A percentile compares a stretch with the other conserved stretches of the same genome.
Evolutionary conservation across 129 eudicot species (phyloP).

Genomic region (Artemisia argyi): DNA sequence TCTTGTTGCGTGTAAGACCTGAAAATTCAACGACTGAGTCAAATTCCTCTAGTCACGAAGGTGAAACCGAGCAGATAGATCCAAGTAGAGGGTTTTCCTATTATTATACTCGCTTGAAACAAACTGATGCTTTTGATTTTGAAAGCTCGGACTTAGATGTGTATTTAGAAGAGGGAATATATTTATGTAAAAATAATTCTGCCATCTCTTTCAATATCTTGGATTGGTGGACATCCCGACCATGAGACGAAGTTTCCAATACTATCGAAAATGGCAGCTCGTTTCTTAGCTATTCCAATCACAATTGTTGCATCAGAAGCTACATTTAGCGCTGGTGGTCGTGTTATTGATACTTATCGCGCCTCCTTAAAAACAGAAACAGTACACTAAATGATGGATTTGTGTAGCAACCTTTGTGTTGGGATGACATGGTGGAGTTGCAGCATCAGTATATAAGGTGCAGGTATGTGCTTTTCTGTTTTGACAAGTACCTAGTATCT

Average conservation of each 20-base stretch:
- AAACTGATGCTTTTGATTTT: not conserved
- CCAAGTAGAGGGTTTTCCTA: too few relatives aligned
- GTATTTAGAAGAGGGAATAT: not conserved
- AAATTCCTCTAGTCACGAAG: too few relatives aligned
- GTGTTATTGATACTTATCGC: not conserved
- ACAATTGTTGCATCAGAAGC: constrained; percentile 21
- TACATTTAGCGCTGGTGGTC: constrained; percentile 24
- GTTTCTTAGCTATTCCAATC: constrained; percentile 21
- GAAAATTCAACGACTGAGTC: too few relatives aligned
- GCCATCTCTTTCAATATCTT: not conserved
- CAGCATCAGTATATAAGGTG: too few relatives aligned
- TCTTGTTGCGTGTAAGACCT: too few relatives aligned
- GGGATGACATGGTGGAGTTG: too few relatives aligned
- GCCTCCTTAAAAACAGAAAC: not conserved
- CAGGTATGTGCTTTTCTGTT: too few relatives aligned
- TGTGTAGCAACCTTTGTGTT: too few relatives aligned
- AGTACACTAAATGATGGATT: too few relatives aligned
- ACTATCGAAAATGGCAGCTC: constrained; percentile 17
- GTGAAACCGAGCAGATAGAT: too few relatives aligned
- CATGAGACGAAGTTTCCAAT: not conserved
- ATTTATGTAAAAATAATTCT: not conserved
- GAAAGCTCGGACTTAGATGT: not conserved
- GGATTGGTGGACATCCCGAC: not conserved
- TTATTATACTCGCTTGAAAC: too few relatives aligned
- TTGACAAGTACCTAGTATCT: too few relatives aligned